phyloP scores from a whole-genome alignment of 768 basidiomycete genomes.

The Peribolospora kevripleyi region DNA sequence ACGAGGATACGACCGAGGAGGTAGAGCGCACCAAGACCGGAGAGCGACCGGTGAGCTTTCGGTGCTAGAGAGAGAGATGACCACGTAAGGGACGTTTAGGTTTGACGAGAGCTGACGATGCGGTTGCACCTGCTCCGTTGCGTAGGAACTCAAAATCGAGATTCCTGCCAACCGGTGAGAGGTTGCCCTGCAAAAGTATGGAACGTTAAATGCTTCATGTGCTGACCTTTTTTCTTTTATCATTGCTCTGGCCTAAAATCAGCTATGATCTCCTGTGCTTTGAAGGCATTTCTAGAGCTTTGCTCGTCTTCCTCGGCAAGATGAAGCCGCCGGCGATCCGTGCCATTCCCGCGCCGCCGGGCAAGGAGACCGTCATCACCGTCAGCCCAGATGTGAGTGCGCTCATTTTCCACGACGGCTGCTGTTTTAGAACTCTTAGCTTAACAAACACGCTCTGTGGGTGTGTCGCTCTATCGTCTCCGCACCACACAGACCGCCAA shows the following conservation, averaged over 20 bases:
- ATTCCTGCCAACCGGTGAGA: conserved; percentile 80
- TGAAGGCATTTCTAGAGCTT: conserved; percentile 73
- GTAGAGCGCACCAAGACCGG: too few relatives aligned
- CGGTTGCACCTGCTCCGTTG: too few relatives aligned
- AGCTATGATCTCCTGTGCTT: conserved; percentile 96
- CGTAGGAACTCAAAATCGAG: conserved; percentile 91
- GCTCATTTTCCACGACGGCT: too few relatives aligned
- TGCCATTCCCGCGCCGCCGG: conserved; percentile 1
- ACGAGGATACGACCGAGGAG: conserved; percentile 51
- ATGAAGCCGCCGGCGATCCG: conserved; percentile 21
- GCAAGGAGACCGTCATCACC: conserved; percentile 2
- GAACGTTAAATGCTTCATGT: background rate
- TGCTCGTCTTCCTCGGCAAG: conserved; percentile 57
- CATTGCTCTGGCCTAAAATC: background rate
- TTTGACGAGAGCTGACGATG: too few relatives aligned
- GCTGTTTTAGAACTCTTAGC: too few relatives aligned
- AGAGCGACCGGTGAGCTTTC: too few relatives aligned
- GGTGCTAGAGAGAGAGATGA: too few relatives aligned
- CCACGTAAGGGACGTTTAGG: too few relatives aligned
- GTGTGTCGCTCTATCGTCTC: conserved; percentile 34
- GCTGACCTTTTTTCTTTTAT: background rate
- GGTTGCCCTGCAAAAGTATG: background rate
- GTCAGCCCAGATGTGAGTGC: too few relatives aligned
- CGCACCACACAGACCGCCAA: conserved; percentile 33
- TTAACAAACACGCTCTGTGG: conserved; percentile 9